Conservation (phyloP, 2,329 filamentous ascomycete genomes). For the Fusarium sp. region DNA sequence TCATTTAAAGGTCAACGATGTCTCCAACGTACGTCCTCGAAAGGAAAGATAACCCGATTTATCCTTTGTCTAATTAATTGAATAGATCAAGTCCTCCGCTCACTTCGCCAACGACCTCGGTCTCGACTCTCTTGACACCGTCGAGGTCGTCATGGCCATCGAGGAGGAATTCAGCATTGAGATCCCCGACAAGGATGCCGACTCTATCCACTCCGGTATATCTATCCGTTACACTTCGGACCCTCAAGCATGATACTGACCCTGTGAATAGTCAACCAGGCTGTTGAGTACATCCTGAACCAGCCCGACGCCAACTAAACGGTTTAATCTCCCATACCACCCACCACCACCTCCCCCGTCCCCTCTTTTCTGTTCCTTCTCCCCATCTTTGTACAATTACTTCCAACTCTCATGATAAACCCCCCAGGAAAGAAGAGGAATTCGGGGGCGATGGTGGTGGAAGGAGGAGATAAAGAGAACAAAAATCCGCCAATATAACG, state of each 20-base stretch:
- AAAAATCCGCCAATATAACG: conserved; percentile 20
- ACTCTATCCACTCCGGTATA: conserved; percentile 93
- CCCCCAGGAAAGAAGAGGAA: conserved; percentile 4
- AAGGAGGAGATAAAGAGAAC: conserved; percentile 24
- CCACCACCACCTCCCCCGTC: conserved; percentile 2
- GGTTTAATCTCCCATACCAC: conserved; percentile 13
- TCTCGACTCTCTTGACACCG: conserved; percentile 96
- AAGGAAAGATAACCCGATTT: not conserved
- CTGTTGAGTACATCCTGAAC: conserved; percentile 91
- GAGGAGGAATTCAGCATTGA: conserved; percentile 95
- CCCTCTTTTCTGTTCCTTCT: conserved; percentile 9
- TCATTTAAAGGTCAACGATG: conserved; percentile 72
- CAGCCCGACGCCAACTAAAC: conserved; percentile 87
- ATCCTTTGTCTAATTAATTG: conserved; percentile 29
- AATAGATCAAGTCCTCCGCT: conserved; percentile 81
- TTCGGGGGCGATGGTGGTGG: conserved; percentile 1
- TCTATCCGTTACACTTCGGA: too few relatives aligned
- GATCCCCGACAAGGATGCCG: conserved; percentile 97
- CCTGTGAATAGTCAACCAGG: conserved; percentile 81
- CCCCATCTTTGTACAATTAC: conserved; percentile 47
- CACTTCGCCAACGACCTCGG: conserved; percentile 99
- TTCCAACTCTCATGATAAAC: conserved; percentile 18
- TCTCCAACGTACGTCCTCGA: conserved; percentile 66
- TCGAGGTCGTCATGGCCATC: conserved; percentile 99
- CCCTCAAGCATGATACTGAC: not conserved